phyloP scores from a whole-genome alignment of 768 basidiomycete species.

The Lyophyllum shimeji region DNA sequence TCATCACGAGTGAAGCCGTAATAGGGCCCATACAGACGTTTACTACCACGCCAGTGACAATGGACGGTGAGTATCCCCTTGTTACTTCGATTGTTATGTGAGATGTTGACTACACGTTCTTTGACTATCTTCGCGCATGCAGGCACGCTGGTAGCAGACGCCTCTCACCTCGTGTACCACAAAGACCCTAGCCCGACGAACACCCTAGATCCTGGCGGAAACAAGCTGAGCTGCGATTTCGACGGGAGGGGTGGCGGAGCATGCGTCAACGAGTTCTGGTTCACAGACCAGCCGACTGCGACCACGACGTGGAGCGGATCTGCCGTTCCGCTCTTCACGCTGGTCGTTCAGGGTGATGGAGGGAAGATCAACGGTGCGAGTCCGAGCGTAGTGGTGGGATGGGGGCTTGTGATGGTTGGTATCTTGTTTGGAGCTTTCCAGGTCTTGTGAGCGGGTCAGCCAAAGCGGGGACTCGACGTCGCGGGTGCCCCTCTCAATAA shows the following conservation, averaged over 20 bases:
- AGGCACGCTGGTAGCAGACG: slow-evolving; percentile 12
- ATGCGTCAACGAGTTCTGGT: slow-evolving; percentile 7
- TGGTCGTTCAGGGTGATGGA: neutral
- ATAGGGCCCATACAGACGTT: slow-evolving; percentile 5
- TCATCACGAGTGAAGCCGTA: neutral
- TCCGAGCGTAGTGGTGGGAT: neutral
- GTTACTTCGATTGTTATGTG: too few relatives aligned
- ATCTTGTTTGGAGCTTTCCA: neutral
- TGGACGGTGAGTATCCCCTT: neutral
- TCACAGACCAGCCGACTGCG: neutral
- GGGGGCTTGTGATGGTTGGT: neutral
- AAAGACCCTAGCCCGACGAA: neutral
- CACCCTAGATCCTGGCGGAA: neutral
- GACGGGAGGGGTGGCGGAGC: slow-evolving; percentile 10
- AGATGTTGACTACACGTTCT: too few relatives aligned
- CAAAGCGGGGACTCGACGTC: too few relatives aligned
- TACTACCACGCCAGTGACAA: slow-evolving; percentile 4
- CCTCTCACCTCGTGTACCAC: slow-evolving; percentile 10
- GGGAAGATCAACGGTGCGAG: neutral
- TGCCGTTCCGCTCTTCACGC: slow-evolving; percentile 2
- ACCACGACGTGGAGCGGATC: slow-evolving; percentile 9
- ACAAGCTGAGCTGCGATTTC: slow-evolving; percentile 6
- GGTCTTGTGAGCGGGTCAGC: neutral
- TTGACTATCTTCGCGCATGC: neutral
- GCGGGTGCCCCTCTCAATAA: too few relatives aligned